phyloP scores from a whole-genome alignment of 2,329 filamentous ascomycete species.

The Bipolaris oryzae region DNA sequence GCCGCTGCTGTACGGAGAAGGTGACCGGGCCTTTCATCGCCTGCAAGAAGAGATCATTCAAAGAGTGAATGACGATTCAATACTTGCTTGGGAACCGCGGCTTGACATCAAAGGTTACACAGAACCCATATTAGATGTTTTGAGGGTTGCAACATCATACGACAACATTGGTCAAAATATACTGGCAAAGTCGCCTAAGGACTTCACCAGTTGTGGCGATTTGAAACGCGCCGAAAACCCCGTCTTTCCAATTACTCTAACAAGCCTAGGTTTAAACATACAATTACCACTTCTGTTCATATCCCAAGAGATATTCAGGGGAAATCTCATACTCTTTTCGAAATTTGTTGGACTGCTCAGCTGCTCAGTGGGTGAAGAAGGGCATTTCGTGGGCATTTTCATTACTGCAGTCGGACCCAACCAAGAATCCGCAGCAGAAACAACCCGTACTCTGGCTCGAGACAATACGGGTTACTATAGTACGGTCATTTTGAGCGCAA shows the following conservation, averaged over 20 bases:
- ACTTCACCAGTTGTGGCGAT: background rate
- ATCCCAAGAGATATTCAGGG: too few species aligned
- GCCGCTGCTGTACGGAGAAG: conserved; percentile 42
- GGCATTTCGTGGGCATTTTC: background rate
- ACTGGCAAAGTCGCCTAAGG: background rate
- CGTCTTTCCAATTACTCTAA: background rate
- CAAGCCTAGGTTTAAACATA: background rate
- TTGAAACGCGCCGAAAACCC: background rate
- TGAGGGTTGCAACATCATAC: background rate
- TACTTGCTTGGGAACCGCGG: conserved; percentile 21
- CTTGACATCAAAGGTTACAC: too few species aligned
- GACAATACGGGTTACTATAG: background rate
- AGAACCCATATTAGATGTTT: too few species aligned
- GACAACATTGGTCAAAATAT: background rate
- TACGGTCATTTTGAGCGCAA: background rate
- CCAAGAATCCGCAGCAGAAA: too few species aligned
- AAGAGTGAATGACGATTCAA: conserved; percentile 14
- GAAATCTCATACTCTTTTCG: too few species aligned
- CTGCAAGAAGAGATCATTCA: conserved; percentile 32
- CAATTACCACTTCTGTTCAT: background rate
- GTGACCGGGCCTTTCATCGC: conserved; percentile 26
- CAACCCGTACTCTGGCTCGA: background rate
- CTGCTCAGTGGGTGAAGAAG: background rate
- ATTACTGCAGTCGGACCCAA: fast-evolving
- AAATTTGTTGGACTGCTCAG: background rate